A percentile compares a stretch with the other conserved stretches of the same genome.
Conservation (phyloP, 108 stramenopile species). For the Aurantiochytrium sp. region DNA sequence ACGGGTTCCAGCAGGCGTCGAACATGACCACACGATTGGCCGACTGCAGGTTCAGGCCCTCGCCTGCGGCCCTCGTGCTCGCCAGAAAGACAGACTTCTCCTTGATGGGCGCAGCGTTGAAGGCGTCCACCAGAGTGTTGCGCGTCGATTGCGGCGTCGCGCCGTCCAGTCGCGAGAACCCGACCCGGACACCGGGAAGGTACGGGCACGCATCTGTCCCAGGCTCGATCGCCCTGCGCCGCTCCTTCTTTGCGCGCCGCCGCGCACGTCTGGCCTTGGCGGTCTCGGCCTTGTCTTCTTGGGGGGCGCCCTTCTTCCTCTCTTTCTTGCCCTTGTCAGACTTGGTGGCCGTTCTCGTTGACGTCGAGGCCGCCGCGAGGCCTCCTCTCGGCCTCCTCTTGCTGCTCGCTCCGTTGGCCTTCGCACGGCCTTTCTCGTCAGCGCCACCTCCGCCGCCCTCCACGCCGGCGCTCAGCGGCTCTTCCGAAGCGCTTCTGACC, state of each 20-base stretch:
- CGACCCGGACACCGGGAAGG: background rate
- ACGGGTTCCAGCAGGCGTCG: slow-evolving; percentile 35
- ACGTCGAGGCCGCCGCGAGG: too few species aligned
- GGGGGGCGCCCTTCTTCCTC: too few species aligned
- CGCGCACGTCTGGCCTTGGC: too few species aligned
- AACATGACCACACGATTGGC: slow-evolving; percentile 33
- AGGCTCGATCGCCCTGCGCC: background rate
- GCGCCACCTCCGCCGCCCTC: too few species aligned
- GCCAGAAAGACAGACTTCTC: background rate
- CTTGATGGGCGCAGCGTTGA: background rate
- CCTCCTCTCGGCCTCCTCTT: too few species aligned
- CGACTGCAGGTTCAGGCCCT: slow-evolving; percentile 29
- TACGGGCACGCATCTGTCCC: background rate
- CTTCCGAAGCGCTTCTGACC: too few species aligned
- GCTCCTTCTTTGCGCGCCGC: background rate
- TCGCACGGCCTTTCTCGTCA: too few species aligned
- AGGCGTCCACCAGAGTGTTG: background rate
- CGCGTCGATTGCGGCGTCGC: background rate
- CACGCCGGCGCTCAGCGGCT: too few species aligned
- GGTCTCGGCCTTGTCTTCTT: too few species aligned
- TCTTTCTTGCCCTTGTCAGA: too few species aligned
- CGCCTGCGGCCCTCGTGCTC: slow-evolving; percentile 14
- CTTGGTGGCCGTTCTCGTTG: too few species aligned
- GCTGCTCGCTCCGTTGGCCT: too few species aligned
- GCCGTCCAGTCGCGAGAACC: background rate